Conservation (phyloP, 192 early-diverging fungal species). For the Umbelopsis sp. region DNA sequence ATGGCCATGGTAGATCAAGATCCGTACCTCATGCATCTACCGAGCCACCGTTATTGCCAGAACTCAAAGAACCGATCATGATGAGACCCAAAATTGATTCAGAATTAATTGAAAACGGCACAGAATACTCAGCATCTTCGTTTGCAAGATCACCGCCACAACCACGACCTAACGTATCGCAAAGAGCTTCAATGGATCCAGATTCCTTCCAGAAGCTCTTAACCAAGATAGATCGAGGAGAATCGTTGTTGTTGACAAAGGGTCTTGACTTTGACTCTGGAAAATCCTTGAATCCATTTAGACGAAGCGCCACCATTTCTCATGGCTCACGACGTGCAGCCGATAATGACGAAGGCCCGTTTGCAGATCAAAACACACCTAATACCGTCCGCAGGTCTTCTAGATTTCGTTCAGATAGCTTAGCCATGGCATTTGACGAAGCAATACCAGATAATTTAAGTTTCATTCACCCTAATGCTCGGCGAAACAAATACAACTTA, state of each 20-base stretch:
- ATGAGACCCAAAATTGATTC: neutral
- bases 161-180: neutral
- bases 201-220: conserved; percentile 6
- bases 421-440: conserved; percentile 13
- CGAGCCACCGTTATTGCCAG: neutral
- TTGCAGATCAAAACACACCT: neutral
- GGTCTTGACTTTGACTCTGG: conserved; percentile 15
- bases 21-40: conserved; percentile 21
- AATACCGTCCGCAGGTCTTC: neutral
- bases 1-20: conserved; percentile 23
- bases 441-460: conserved; percentile 15
- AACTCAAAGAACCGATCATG: neutral
- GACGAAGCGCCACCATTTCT: conserved; percentile 12
- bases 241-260: conserved; percentile 5
- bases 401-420: conserved; percentile 14
- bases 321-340: neutral
- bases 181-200: conserved; percentile 17
- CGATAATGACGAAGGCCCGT: neutral
- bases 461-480: conserved; percentile 20
- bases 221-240: conserved; percentile 12
- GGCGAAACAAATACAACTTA: conserved; percentile 2
- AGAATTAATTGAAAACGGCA: neutral
- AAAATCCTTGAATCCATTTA: conserved; percentile 6
- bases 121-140: neutral
- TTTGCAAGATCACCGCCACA: neutral